Evolutionary conservation across 2,329 filamentous ascomycete genomes (phyloP), one percentile per base, ranked within the genome.

Genomic region (Chrysoporthe puriensis): DNA sequence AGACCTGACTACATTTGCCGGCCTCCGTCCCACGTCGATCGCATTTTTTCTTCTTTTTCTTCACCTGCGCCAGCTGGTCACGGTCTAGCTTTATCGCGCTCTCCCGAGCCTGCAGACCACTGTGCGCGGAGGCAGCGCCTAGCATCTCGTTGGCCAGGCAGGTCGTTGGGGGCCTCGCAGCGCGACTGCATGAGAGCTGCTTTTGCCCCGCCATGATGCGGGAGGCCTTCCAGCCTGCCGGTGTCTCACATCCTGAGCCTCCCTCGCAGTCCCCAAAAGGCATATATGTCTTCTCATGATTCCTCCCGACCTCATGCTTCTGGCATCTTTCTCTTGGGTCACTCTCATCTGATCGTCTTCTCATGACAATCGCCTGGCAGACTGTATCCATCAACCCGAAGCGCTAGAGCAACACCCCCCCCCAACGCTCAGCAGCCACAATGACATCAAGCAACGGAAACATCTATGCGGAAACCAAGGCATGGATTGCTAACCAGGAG

Each of bases 401-500:
- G 62, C 64, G 72, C 52, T 14, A 16, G 40, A 65, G 58, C 42
- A 58, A 26, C 18, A 14, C 8, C 16, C 4, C 59, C 18, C 46
- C 34, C 18, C 16, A 32, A 43, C 26, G 34, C 64, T 16, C 9
- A 40, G 62, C 48, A 52, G 26, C 36, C 18, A 58, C 21, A 36
- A 67, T 62, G 72, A 72, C 72, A 71, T 69, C 66, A 63, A 50
- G 57, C 69, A 18, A 52, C 13, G 50, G 9, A 9, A 2, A 34
- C 9, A 5, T 77, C 18, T 82, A 78, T 75, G 69, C 70, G n/a
- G 73, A 73, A 21, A 71, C 84, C 63, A 78, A 77, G 62, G 73
- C 71, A 18, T 84, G 79, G 79, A 76, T 83, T 64, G 76, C 78
- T 34, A 58, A 75, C 26, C 80, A 84, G 62, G 80, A 82, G 66